phyloP scores from a whole-genome alignment of 306 rosid genomes.

The Ammopiptanthus mongolicus region DNA sequence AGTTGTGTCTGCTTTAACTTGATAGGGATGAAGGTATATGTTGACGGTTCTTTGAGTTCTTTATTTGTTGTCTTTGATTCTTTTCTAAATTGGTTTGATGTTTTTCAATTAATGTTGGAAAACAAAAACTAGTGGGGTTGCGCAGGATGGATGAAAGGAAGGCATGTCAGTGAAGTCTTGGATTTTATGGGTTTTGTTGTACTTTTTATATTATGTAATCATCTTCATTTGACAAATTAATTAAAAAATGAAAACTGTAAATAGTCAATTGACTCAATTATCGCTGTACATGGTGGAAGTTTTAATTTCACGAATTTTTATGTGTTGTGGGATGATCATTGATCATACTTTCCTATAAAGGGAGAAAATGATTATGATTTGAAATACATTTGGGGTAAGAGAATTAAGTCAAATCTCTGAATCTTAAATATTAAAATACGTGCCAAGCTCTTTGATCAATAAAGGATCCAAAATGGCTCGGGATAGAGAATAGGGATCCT shows the following conservation, averaged over 20 bases:
- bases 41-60: slow-evolving; percentile 34
- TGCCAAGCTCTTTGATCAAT: not conserved
- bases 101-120: slow-evolving; percentile 21
- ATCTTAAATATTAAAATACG: not conserved
- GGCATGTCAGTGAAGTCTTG: slow-evolving; percentile 33
- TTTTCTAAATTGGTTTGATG: slow-evolving; percentile 10
- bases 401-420: not conserved
- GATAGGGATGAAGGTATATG: slow-evolving; percentile 14
- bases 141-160: slow-evolving; percentile 40
- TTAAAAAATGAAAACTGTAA: slow-evolving; percentile 20
- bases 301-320: not conserved
- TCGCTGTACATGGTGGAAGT: not conserved
- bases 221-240: slow-evolving; percentile 28
- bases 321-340: not conserved
- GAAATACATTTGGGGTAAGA: not conserved
- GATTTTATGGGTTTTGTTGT: slow-evolving; percentile 32
- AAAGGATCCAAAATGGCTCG: not conserved
- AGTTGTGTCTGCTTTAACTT: slow-evolving; percentile 44
- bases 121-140: slow-evolving; percentile 48
- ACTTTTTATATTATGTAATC: slow-evolving; percentile 32
- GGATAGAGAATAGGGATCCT: too few relatives aligned
- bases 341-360: not conserved
- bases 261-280: slow-evolving; percentile 15
- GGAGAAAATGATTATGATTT: not conserved
- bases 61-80: slow-evolving; percentile 22